Percentiles rank a stretch among this genome's conserved stretches.
Conservation (phyloP, 345 rosid genomes). For the Cardiospermum halicacabum region DNA sequence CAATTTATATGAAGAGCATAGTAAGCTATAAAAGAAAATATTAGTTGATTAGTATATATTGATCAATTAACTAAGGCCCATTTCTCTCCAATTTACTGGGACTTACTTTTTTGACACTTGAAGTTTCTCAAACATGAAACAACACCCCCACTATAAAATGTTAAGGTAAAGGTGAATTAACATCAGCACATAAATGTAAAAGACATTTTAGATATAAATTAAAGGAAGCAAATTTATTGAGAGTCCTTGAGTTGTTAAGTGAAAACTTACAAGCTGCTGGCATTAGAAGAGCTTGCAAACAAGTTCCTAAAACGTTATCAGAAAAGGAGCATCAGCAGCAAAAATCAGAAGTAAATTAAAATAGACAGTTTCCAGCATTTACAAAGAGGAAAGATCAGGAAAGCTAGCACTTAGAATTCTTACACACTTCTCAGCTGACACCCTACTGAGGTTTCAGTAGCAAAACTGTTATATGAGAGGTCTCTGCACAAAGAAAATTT, state of each 20-base stretch:
- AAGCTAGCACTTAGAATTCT: slow-evolving; percentile 10
- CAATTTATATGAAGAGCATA: slow-evolving; percentile 37
- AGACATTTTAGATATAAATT: background rate
- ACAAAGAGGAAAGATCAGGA: background rate
- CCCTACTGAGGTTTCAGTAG: background rate
- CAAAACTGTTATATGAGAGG: slow-evolving; percentile 33
- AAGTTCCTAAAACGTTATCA: slow-evolving; percentile 29
- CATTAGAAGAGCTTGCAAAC: slow-evolving; percentile 28
- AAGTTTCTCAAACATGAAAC: slow-evolving; percentile 18
- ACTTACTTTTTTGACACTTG: slow-evolving; percentile 27
- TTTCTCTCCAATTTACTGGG: background rate
- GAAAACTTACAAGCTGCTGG: slow-evolving; percentile 23
- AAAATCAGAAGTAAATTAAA: background rate
- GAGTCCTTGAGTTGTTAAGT: background rate
- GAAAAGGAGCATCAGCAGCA: background rate
- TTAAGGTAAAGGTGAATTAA: background rate
- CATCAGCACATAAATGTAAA: background rate
- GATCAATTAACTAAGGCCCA: background rate
- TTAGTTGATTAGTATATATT: background rate
- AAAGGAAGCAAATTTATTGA: background rate
- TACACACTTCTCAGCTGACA: slow-evolving; percentile 20
- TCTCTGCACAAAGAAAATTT: slow-evolving; percentile 23
- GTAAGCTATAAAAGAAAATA: slow-evolving; percentile 15
- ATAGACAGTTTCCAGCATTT: background rate
- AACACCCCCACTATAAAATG: slow-evolving; percentile 9